phyloP scores from a whole-genome alignment of 2,329 filamentous ascomycete species.

The Fusarium brevicatenulatum region DNA sequence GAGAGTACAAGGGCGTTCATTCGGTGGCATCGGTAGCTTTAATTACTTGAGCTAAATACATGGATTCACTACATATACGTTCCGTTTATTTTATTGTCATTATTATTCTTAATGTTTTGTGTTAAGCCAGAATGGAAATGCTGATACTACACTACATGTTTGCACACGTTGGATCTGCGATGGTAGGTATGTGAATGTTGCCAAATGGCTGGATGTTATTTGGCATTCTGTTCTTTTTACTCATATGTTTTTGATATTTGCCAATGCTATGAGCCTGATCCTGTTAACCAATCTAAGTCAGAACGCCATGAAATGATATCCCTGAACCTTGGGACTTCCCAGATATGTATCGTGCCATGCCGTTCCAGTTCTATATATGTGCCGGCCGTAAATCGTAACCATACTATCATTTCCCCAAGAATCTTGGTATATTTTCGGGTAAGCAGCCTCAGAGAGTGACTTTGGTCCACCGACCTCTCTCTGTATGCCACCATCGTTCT shows the following conservation, averaged over 20 bases:
- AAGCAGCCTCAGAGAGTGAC: slow-evolving; percentile 33
- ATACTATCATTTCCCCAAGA: not conserved
- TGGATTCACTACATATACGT: not conserved
- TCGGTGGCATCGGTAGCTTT: not conserved
- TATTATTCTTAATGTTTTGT: not conserved
- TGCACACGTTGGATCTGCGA: not conserved
- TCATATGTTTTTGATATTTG: slow-evolving; percentile 4
- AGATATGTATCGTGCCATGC: not conserved
- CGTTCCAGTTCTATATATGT: slow-evolving; percentile 6
- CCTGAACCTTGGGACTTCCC: not conserved
- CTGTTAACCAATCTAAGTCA: not conserved
- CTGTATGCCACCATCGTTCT: slow-evolving; percentile 62
- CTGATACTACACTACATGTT: not conserved
- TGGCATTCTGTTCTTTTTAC: not conserved
- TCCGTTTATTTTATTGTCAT: not conserved
- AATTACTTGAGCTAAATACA: not conserved
- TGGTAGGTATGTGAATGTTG: not conserved
- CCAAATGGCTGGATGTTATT: not conserved
- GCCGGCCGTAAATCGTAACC: slow-evolving; percentile 33
- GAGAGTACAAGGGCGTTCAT: slow-evolving; percentile 14
- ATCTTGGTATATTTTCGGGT: not conserved
- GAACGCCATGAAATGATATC: slow-evolving; percentile 16
- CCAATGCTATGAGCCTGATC: slow-evolving; percentile 3
- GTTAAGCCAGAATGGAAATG: not conserved
- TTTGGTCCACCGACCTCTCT: slow-evolving; percentile 57